phyloP scores from a whole-genome alignment of 2,329 filamentous ascomycete genomes.

The Trichoderma brevicompactum region DNA sequence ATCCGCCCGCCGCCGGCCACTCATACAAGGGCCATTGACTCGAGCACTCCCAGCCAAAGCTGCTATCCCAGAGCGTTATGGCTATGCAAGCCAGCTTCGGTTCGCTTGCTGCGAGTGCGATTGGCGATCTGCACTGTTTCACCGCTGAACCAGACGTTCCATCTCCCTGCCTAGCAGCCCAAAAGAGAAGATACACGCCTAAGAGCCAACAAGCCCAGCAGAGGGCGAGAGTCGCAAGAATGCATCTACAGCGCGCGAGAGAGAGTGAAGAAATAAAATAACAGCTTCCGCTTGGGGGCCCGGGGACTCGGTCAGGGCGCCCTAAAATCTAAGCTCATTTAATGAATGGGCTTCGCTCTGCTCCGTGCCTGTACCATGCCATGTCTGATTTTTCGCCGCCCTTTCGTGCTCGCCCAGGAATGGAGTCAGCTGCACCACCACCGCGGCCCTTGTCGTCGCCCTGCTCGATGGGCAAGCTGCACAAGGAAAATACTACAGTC shows the following conservation, averaged over 20 bases:
- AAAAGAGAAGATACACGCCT: background rate
- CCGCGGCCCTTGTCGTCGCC: slow-evolving; percentile 8
- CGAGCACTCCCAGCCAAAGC: background rate
- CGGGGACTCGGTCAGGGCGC: slow-evolving; percentile 22
- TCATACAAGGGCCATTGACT: slow-evolving; percentile 17
- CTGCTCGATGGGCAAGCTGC: background rate
- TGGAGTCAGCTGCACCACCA: slow-evolving; percentile 22
- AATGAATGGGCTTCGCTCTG: background rate
- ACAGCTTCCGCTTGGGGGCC: slow-evolving; percentile 5
- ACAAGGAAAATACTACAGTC: background rate
- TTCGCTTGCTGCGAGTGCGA: slow-evolving; percentile 25
- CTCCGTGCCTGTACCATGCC: background rate
- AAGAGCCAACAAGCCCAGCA: background rate
- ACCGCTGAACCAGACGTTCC: slow-evolving; percentile 17
- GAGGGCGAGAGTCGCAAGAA: background rate
- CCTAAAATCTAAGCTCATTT: slow-evolving; percentile 20
- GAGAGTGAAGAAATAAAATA: background rate
- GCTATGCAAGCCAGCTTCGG: slow-evolving; percentile 26
- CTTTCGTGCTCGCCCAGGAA: slow-evolving; percentile 24
- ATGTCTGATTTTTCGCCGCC: slow-evolving; percentile 10
- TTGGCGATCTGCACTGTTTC: slow-evolving; percentile 27
- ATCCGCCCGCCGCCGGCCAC: background rate
- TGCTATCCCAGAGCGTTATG: no score
- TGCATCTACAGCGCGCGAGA: background rate
- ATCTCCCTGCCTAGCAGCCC: slow-evolving; percentile 6